Evolutionary conservation across 2,329 filamentous ascomycete genomes (phyloP), one percentile per base, ranked within the genome.

Genomic region (Nemania diffusa): DNA sequence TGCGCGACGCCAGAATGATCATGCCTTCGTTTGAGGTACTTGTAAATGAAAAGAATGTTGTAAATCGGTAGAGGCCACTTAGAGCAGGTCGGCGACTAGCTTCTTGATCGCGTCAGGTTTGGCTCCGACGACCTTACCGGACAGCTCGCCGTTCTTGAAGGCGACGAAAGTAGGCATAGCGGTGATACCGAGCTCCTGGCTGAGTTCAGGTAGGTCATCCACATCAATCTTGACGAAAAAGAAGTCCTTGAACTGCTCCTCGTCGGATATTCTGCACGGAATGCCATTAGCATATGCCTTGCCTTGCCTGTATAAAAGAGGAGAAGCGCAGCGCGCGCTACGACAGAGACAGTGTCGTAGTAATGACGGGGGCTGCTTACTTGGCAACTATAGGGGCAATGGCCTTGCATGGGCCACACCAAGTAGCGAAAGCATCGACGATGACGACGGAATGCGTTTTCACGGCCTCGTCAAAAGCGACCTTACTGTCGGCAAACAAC

Each of bases 371-470:
- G 29, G 22, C 32, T 34, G 62, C 88, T 78, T 81, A 91, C 86
- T 90, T 85, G 74, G 85, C 86, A 65, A 97, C 84, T 69, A 89
- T 81, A 67, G 94, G 95, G 20, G 93, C 88, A 76, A 97, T 96
- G 75, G 90, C 87, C 85, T 94, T 97, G 91, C 95, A 98, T 68
- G 95, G 95, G 68, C 93, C 94, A 84, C 95, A 98, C 94, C 94
- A 97, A 70, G 84, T 89, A 64, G 94, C 94, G 81, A 91, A 94
- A 84, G 89, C 94, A 84, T 98, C 95, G 76, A 98, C 83, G 68
- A 97, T 83, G 73, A 97, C 87, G 71, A 92, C 80, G 60, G 84
- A 85, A 76, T 88, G 81, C 62, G 71, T 57, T 69, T 74, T 67
- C 48, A 78, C 40, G 55, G 75, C 75, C 68, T 75, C 61, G 62